These are phyloP conservation scores for Coemansia sp. DNA, from an alignment of 192 early-diverging fungal species.

Conservation along the genomic window DNA sequence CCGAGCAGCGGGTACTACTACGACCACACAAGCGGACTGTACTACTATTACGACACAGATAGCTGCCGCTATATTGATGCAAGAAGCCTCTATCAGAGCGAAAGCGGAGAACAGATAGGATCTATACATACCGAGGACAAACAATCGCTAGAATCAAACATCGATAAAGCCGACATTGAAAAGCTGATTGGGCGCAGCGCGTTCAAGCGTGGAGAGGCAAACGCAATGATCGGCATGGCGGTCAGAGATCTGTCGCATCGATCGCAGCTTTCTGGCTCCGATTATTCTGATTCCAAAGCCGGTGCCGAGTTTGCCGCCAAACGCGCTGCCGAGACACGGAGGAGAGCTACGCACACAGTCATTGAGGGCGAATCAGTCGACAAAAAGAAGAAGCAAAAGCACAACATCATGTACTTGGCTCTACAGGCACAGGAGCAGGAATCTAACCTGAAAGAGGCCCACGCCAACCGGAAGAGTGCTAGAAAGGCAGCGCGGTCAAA, in stretches of 20 bases:
- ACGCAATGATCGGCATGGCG: conserved; percentile 7
- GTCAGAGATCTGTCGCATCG: conserved; percentile 25
- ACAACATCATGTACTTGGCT: conserved; percentile 79
- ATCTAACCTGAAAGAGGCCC: conserved; percentile 59
- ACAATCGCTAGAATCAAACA: conserved; percentile 7
- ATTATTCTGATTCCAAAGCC: conserved; percentile 34
- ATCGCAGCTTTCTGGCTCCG: conserved; percentile 25
- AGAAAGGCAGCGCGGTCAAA: conserved; percentile 66
- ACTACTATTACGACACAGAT: conserved; percentile 35
- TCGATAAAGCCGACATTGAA: conserved; percentile 26
- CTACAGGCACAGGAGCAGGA: conserved; percentile 71
- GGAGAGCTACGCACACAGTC: conserved; percentile 14
- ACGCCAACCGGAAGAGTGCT: conserved; percentile 61
- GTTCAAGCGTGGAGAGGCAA: conserved; percentile 30
- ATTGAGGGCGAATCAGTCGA: conserved; percentile 31
- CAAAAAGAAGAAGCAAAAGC: conserved; percentile 65
- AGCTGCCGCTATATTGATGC: conserved; percentile 38
- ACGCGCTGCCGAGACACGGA: conserved; percentile 18
- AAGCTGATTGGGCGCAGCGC: conserved; percentile 35
- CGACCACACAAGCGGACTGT: conserved; percentile 23
- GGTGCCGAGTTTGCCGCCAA: conserved; percentile 23
- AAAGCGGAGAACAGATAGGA: neutral
- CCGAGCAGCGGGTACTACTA: conserved; percentile 50
- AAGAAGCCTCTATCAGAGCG: neutral
- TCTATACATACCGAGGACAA: conserved; percentile 1